These are phyloP conservation scores for Neoboletus subvelutipes DNA, from an alignment of 768 basidiomycete genomes.

Conservation along the genomic window DNA sequence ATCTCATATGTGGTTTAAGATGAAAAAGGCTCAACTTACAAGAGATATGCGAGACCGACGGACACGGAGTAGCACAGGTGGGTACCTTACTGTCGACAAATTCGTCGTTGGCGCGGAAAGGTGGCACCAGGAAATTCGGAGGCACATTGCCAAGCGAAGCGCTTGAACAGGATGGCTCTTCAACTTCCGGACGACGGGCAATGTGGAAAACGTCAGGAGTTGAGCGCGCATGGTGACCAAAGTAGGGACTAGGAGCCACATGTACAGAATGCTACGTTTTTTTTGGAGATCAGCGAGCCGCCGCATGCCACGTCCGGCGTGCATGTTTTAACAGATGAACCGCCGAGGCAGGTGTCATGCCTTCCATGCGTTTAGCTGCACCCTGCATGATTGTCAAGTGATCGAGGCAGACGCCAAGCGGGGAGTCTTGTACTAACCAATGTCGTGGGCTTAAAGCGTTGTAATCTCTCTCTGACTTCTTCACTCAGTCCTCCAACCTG, in stretches of 20 bases:
- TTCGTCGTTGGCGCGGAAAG: neutral
- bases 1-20: neutral
- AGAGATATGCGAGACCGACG: neutral
- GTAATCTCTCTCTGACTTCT: slow-evolving; percentile 70
- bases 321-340: slow-evolving; percentile 68
- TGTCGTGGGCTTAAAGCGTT: slow-evolving; percentile 59
- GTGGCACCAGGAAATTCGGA: neutral
- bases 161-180: neutral
- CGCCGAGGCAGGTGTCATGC: slow-evolving; percentile 83
- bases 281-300: neutral
- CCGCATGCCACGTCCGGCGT: slow-evolving; percentile 32
- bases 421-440: slow-evolving; percentile 45
- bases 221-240: neutral
- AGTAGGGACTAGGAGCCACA: neutral
- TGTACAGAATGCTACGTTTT: neutral
- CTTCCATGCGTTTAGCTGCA: slow-evolving; percentile 91
- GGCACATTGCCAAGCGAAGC: neutral
- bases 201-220: neutral
- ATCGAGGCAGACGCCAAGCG: neutral
- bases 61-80: neutral
- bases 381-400: slow-evolving; percentile 48
- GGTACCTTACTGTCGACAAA: neutral
- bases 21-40: neutral
- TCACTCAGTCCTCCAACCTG: slow-evolving; percentile 66
- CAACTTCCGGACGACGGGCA: neutral